These are phyloP conservation scores for Pochonia chlamydosporia DNA, from an alignment of 2,329 filamentous ascomycete genomes.

Conservation along the genomic window DNA sequence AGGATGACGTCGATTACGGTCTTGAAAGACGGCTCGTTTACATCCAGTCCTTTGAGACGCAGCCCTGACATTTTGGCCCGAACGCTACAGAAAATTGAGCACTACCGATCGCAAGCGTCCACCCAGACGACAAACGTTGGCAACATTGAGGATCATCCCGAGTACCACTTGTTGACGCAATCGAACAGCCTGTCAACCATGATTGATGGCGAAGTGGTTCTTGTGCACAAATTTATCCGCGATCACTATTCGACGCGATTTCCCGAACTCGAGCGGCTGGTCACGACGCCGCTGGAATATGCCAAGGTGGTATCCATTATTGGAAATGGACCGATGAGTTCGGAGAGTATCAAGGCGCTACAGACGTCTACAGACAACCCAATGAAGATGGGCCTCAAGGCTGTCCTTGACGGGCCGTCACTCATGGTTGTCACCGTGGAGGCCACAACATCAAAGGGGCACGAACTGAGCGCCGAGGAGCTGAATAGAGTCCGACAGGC, in stretches of 20 bases:
- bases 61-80: conserved; percentile 61
- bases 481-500: conserved; percentile 68
- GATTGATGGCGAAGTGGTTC: conserved; percentile 86
- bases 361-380: conserved; percentile 74
- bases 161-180: conserved; percentile 82
- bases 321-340: conserved; percentile 83
- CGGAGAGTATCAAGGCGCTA: conserved; percentile 71
- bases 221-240: conserved; percentile 93
- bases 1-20: conserved; percentile 16
- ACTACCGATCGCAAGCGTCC: conserved; percentile 66
- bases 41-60: conserved; percentile 48
- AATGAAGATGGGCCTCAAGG: conserved; percentile 67
- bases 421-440: conserved; percentile 96
- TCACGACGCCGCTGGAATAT: conserved; percentile 90
- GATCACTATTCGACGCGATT: conserved; percentile 95
- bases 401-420: conserved; percentile 80
- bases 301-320: conserved; percentile 92
- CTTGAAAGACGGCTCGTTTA: conserved; percentile 47
- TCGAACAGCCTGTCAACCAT: conserved; percentile 86
- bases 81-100: conserved; percentile 66
- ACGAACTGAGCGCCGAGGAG: conserved; percentile 68
- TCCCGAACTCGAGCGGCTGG: conserved; percentile 82
- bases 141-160: conserved; percentile 85
- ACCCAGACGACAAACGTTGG: conserved; percentile 63
- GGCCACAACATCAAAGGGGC: conserved; percentile 81